Evolutionary conservation across 2,329 filamentous ascomycete species (phyloP).

Genomic region (Diaporthe helianthi): DNA sequence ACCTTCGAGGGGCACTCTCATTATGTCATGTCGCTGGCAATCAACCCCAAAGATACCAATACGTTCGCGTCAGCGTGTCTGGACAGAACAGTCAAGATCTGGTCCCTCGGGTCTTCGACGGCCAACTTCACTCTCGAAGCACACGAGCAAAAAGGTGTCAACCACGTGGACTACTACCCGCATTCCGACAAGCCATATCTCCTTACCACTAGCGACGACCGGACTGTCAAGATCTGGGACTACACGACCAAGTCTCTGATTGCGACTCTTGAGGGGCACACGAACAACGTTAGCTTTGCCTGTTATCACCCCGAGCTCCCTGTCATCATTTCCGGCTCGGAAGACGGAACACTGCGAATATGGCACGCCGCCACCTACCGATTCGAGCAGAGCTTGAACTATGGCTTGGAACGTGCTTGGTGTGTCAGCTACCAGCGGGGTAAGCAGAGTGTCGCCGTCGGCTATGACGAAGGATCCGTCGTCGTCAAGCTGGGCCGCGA

Average conservation of each 20-base stretch:
- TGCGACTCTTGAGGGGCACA: slow-evolving; percentile 94
- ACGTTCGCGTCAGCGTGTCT: slow-evolving; percentile 92
- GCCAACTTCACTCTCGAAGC: slow-evolving; percentile 97
- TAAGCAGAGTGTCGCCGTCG: slow-evolving; percentile 91
- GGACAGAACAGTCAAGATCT: slow-evolving; percentile 97
- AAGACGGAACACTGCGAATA: slow-evolving; percentile 96
- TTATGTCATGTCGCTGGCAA: slow-evolving; percentile 93
- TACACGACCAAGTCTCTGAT: slow-evolving; percentile 98
- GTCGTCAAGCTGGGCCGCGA: slow-evolving; percentile 98
- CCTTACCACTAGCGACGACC: slow-evolving; percentile 66
- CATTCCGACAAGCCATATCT: slow-evolving; percentile 83
- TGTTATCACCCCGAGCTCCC: slow-evolving; percentile 97
- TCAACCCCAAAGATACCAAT: slow-evolving; percentile 97
- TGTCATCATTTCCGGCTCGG: slow-evolving; percentile 96
- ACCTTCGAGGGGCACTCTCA: slow-evolving; percentile 91
- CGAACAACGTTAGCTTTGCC: slow-evolving; percentile 97
- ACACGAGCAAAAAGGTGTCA: slow-evolving; percentile 96
- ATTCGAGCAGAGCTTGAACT: slow-evolving; percentile 94
- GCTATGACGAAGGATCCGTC: slow-evolving; percentile 96
- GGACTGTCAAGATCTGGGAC: slow-evolving; percentile 98
- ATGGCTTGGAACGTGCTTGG: slow-evolving; percentile 95
- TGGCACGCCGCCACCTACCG: slow-evolving; percentile 99
- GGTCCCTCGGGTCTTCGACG: slow-evolving; percentile 91
- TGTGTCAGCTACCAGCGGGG: slow-evolving; percentile 96
- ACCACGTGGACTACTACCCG: slow-evolving; percentile 91